phyloP scores from a whole-genome alignment of 345 rosid genomes.

The Syzygium jambos region DNA sequence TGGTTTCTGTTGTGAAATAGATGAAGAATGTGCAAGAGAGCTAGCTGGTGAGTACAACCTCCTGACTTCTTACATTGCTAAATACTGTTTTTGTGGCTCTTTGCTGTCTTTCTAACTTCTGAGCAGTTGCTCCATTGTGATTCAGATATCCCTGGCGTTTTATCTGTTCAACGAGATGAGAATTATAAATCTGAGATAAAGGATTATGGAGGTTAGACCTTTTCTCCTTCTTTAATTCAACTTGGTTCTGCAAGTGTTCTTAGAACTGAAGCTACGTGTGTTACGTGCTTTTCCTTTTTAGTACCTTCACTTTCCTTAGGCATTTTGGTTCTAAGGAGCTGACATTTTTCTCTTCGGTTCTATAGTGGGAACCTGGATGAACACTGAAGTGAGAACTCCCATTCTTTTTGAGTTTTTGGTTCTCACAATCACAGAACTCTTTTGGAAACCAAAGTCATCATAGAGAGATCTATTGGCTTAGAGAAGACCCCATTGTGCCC shows the following conservation, averaged over 20 bases:
- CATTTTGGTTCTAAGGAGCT: background rate
- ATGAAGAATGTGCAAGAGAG: constrained; percentile 58
- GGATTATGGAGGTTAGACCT: constrained; percentile 51
- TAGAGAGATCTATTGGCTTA: background rate
- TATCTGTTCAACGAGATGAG: constrained; percentile 67
- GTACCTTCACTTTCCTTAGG: background rate
- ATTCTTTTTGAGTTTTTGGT: background rate
- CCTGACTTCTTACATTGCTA: background rate
- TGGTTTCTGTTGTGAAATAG: constrained; percentile 84
- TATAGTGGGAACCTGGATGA: background rate
- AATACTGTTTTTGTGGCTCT: background rate
- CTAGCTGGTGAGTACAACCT: constrained; percentile 48
- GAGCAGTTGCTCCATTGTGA: background rate
- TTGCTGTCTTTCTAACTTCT: background rate
- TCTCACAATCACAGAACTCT: background rate
- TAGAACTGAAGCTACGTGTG: background rate
- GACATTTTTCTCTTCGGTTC: background rate
- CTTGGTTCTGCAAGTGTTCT: background rate
- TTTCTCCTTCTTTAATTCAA: background rate
- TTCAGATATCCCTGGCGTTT: constrained; percentile 87
- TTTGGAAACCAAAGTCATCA: background rate
- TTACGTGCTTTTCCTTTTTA: background rate
- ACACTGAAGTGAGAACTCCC: background rate
- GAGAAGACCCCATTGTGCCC: background rate
- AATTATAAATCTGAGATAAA: constrained; percentile 54